Evolutionary conservation across 352 stramenopile species (phyloP).

Genomic region (Pythium inflatum): DNA sequence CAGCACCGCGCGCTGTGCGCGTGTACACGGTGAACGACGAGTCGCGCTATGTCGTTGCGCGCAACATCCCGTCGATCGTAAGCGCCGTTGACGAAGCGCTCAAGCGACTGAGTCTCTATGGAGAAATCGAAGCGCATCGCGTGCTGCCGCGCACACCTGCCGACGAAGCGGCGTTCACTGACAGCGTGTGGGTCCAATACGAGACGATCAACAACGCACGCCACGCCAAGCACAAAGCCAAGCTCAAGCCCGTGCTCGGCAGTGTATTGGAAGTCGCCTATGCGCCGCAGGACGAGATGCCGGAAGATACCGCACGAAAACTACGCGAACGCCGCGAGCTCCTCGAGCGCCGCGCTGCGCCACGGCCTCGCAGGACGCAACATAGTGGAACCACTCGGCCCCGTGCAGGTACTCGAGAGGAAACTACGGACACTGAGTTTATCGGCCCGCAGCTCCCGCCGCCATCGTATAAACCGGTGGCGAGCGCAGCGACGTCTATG

Average conservation of each 20-base stretch:
- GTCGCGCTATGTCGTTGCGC: slow-evolving; percentile 39
- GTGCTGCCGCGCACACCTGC: slow-evolving; percentile 12
- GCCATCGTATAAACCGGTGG: background rate
- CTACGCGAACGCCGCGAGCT: slow-evolving; percentile 63
- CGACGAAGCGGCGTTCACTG: slow-evolving; percentile 42
- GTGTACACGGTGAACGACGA: slow-evolving; percentile 50
- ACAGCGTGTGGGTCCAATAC: slow-evolving; percentile 75
- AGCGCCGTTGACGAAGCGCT: slow-evolving; percentile 31
- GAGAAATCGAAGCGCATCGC: slow-evolving; percentile 33
- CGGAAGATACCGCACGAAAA: slow-evolving; percentile 64
- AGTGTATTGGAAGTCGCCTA: slow-evolving; percentile 67
- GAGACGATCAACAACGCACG: slow-evolving; percentile 78
- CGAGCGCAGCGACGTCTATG: slow-evolving; percentile 1
- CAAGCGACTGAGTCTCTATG: slow-evolving; percentile 31
- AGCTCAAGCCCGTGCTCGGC: slow-evolving; percentile 71
- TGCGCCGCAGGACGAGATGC: slow-evolving; percentile 62
- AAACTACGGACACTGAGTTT: slow-evolving; percentile 35
- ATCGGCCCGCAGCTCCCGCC: slow-evolving; percentile 53
- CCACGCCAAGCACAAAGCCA: slow-evolving; percentile 58
- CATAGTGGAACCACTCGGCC: background rate
- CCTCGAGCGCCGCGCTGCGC: slow-evolving; percentile 38
- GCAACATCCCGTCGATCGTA: slow-evolving; percentile 42
- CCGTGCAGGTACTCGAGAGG: no score
- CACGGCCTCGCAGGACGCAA: slow-evolving; percentile 2
- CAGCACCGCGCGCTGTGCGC: slow-evolving; percentile 25